Conservation (phyloP, 1,284 basidiomycete genomes). For the Cystobasidium sp. region DNA sequence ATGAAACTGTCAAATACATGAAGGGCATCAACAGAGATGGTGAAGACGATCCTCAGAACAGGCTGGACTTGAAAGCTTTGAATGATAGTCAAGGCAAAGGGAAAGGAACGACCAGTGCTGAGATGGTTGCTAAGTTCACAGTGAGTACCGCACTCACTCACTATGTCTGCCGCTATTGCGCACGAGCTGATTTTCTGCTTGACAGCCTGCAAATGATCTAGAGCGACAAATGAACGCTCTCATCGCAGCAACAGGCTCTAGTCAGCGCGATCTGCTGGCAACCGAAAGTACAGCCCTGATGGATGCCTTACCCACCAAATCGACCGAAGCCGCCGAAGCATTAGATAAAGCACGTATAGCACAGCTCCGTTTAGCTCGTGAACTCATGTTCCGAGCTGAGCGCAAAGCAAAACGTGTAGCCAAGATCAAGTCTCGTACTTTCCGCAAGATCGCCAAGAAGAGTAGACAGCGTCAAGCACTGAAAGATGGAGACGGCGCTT, state of each 20-base stretch:
- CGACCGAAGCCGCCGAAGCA: conserved; percentile 24
- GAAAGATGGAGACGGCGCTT: conserved; percentile 60
- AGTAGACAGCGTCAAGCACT: conserved; percentile 63
- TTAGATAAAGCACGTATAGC: conserved; percentile 64
- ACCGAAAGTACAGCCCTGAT: conserved; percentile 46
- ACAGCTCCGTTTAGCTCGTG: conserved; percentile 84
- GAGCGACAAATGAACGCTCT: conserved; percentile 54
- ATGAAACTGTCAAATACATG: conserved; percentile 80
- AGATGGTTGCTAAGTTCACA: conserved; percentile 69
- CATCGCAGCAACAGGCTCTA: conserved; percentile 55
- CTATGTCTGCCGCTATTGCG: background rate
- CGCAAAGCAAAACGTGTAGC: conserved; percentile 79
- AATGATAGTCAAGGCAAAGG: conserved; percentile 46
- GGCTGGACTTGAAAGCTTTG: conserved; percentile 48
- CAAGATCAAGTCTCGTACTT: conserved; percentile 96
- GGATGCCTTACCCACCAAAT: conserved; percentile 44
- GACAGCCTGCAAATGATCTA: conserved; percentile 49
- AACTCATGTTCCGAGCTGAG: conserved; percentile 92
- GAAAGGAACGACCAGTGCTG: conserved; percentile 59
- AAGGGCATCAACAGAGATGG: conserved; percentile 58
- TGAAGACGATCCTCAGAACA: conserved; percentile 50
- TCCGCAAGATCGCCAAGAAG: conserved; percentile 81
- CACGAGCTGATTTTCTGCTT: background rate
- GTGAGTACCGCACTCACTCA: conserved; percentile 43
- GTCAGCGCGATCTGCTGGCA: conserved; percentile 48